These are phyloP conservation scores for Zoysia japonica DNA, from an alignment of 176 grass and related monocot species.

Conservation along the genomic window DNA sequence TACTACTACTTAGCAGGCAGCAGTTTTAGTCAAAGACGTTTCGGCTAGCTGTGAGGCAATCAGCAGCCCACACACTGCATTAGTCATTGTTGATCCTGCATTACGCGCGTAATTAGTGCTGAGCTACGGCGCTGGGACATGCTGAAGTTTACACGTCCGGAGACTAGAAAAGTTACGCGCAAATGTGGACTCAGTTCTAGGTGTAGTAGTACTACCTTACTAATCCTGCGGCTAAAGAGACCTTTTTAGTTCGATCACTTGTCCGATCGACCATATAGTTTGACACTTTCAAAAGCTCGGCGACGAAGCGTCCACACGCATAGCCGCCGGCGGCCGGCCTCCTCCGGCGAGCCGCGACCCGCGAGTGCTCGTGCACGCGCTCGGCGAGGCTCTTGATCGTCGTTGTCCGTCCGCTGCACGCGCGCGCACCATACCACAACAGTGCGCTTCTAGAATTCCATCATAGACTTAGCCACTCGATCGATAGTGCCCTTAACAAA, in stretches of 20 bases:
- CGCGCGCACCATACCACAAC: constrained; percentile 43
- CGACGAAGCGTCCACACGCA: constrained; percentile 7
- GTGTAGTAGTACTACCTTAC: no score
- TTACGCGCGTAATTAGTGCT: constrained; percentile 30
- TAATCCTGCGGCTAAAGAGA: not conserved
- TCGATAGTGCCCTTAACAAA: not conserved
- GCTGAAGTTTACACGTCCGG: not conserved
- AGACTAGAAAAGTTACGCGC: not conserved
- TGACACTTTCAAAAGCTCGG: constrained; percentile 28
- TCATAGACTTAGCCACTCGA: constrained; percentile 22
- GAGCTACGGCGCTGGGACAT: not conserved
- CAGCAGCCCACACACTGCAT: constrained; percentile 2
- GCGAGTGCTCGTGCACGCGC: constrained; percentile 39
- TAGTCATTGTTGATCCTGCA: constrained; percentile 15
- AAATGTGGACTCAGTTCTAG: no score
- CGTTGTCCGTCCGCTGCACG: constrained; percentile 53
- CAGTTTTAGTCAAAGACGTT: constrained; percentile 71
- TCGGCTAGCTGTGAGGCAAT: constrained; percentile 13
- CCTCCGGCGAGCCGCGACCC: constrained; percentile 40
- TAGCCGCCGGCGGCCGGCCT: constrained; percentile 12
- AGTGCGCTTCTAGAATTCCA: constrained; percentile 50
- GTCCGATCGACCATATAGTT: not conserved
- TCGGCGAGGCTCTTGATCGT: constrained; percentile 45
- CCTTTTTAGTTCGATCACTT: not conserved
- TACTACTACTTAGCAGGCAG: constrained; percentile 18